Evolutionary conservation across 305 asterid genomes (phyloP), one percentile per base, ranked within the genome.

Genomic region (Fraxinus xanthoxyloides): DNA sequence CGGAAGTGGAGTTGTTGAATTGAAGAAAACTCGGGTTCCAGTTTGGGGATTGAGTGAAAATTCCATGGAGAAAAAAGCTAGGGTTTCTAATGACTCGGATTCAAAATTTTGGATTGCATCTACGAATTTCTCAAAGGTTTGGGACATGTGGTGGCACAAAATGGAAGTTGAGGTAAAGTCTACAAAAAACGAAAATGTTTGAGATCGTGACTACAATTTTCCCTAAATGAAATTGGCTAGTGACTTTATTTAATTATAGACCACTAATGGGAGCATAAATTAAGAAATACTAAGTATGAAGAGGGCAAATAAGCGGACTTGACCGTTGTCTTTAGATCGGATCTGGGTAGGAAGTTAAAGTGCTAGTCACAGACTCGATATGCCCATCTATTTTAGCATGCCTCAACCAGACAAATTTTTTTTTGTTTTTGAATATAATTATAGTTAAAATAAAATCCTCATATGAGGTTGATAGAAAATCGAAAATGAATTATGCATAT

Each of bases 11-110:
- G 24, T 72, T 61, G 65, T 24, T 67, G 70, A 82, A 56, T 19
- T 21, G 72, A 81, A 72, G 34, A 78, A 77, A 40, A 75, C 59
- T 65, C 81, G 83, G 77, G 78, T 31, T 86, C 73, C 30, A 12
- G 83, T 54, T 23, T 30, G 73, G 36, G 76, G 70, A 61, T 54
- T 12, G 61, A 83, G 46, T 21, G 85, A 82, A 40, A 79, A 77
- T 36, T 17, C 79, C 3, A 23, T 19, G 30, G 72, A 79, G n/a
- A 82, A 82, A 81, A 84, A 72, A 86, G 28, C 46, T 75, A 81
- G 85, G 86, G 87, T 31, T 81, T 30, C 56, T n/a, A 72, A 72
- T 24, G 84, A 78, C 30, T 61, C 24, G 26, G 36, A 21, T 70
- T 23, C 15, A 84, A 83, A 78, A 32, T 32, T 32, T 32, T 32